Evolutionary conservation across 306 rosid species (phyloP).

Genomic region (Adenanthera pavonina): DNA sequence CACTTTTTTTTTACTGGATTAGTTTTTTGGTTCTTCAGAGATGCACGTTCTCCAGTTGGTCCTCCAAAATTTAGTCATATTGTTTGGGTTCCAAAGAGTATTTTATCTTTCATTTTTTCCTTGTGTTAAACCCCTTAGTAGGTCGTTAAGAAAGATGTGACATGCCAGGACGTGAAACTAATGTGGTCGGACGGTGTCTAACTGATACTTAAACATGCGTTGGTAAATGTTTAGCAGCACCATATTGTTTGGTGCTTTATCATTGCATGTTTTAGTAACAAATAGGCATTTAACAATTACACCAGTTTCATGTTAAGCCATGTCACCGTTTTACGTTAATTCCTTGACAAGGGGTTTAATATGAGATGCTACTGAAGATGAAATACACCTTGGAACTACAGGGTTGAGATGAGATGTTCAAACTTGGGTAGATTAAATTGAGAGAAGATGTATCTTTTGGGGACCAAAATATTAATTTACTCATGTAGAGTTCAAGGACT

Average conservation of each 20-base stretch:
- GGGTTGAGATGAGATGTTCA: neutral
- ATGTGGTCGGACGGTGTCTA: neutral
- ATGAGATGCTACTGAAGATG: neutral
- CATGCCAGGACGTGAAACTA: neutral
- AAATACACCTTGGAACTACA: neutral
- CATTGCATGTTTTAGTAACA: neutral
- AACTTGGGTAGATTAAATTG: neutral
- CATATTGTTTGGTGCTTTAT: neutral
- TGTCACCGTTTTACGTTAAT: neutral
- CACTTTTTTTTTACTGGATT: neutral
- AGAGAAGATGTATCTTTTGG: neutral
- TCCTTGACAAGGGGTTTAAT: neutral
- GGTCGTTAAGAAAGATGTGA: neutral
- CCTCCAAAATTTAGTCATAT: neutral
- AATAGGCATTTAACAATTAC: neutral
- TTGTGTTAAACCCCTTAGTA: neutral
- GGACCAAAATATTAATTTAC: neutral
- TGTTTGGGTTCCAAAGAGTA: neutral
- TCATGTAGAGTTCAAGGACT: neutral
- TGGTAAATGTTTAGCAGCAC: neutral
- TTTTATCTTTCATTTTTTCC: neutral
- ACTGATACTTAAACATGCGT: neutral
- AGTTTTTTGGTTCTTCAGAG: neutral
- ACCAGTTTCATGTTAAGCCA: neutral
- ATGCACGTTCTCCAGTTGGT: neutral